Evolutionary conservation across 805 yeast genomes (phyloP).

Genomic region (Priceomyces haplophilus): DNA sequence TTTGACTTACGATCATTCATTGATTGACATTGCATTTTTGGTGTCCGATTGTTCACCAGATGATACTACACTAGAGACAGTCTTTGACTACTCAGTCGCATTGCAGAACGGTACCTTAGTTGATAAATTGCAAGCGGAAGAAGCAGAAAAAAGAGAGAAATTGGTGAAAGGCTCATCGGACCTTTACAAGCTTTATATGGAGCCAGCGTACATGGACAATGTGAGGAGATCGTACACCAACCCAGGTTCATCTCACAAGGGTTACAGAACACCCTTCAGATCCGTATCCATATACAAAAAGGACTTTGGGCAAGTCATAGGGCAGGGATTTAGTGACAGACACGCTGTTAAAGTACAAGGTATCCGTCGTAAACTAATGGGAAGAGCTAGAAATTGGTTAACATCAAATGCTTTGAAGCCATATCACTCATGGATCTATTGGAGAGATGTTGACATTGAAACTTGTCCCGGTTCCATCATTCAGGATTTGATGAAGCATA

Average conservation of each 20-base stretch:
- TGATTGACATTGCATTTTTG: conserved; percentile 76
- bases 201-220: conserved; percentile 52
- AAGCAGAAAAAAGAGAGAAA: conserved; percentile 26
- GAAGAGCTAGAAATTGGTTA: conserved; percentile 83
- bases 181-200: conserved; percentile 69
- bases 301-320: conserved; percentile 80
- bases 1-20: conserved; percentile 75
- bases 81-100: conserved; percentile 61
- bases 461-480: conserved; percentile 76
- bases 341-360: conserved; percentile 87
- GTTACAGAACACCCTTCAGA: conserved; percentile 68
- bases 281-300: conserved; percentile 76
- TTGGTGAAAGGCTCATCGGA: conserved; percentile 55
- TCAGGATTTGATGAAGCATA: conserved; percentile 65
- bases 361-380: conserved; percentile 79
- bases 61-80: conserved; percentile 63
- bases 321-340: conserved; percentile 80
- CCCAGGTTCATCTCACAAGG: conserved; percentile 55
- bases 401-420: conserved; percentile 72
- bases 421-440: conserved; percentile 86
- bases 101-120: conserved; percentile 69
- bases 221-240: conserved; percentile 59
- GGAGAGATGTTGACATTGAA: conserved; percentile 88
- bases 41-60: conserved; percentile 75
- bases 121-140: conserved; percentile 44